Conservation (phyloP, 2,329 filamentous ascomycete genomes). For the Fusarium pseudograminearum region DNA sequence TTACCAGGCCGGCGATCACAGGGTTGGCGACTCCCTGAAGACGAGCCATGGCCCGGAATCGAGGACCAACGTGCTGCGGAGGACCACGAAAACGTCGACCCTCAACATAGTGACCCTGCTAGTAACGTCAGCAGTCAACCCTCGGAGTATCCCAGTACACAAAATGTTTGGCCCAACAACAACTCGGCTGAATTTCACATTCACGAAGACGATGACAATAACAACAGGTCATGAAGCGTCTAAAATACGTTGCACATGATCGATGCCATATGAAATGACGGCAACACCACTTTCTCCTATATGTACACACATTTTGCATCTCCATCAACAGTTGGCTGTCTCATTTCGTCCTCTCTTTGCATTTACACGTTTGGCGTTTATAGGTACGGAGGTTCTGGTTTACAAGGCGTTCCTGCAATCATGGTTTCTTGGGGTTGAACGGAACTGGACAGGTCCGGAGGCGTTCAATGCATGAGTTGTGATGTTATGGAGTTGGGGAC, state of each 20-base stretch:
- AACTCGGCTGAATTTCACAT: slow-evolving; percentile 53
- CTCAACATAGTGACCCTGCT: slow-evolving; percentile 49
- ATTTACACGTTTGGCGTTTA: slow-evolving; percentile 30
- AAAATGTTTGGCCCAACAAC: slow-evolving; percentile 56
- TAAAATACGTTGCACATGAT: slow-evolving; percentile 10
- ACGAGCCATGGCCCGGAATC: slow-evolving; percentile 69
- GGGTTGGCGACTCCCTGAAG: slow-evolving; percentile 59
- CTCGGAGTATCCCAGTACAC: slow-evolving; percentile 68
- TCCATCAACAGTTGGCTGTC: slow-evolving; percentile 8
- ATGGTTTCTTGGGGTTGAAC: slow-evolving; percentile 1
- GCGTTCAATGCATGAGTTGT: slow-evolving; percentile 10
- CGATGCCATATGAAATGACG: slow-evolving; percentile 19
- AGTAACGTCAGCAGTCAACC: slow-evolving; percentile 63
- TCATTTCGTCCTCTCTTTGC: slow-evolving; percentile 7
- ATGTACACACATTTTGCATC: slow-evolving; percentile 10
- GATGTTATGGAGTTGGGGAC: neutral
- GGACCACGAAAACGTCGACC: slow-evolving; percentile 66
- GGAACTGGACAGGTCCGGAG: slow-evolving; percentile 3
- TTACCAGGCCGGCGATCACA: slow-evolving; percentile 43
- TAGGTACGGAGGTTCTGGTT: slow-evolving; percentile 16
- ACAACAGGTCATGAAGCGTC: slow-evolving; percentile 30
- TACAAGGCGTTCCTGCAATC: slow-evolving; percentile 34
- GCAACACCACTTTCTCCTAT: slow-evolving; percentile 10
- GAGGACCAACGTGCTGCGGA: slow-evolving; percentile 62
- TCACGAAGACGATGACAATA: slow-evolving; percentile 54